A percentile compares a stretch with the other conserved stretches of the same genome.
phyloP scores from a whole-genome alignment of 2,329 filamentous ascomycete species.

The Fusarium buxicola region DNA sequence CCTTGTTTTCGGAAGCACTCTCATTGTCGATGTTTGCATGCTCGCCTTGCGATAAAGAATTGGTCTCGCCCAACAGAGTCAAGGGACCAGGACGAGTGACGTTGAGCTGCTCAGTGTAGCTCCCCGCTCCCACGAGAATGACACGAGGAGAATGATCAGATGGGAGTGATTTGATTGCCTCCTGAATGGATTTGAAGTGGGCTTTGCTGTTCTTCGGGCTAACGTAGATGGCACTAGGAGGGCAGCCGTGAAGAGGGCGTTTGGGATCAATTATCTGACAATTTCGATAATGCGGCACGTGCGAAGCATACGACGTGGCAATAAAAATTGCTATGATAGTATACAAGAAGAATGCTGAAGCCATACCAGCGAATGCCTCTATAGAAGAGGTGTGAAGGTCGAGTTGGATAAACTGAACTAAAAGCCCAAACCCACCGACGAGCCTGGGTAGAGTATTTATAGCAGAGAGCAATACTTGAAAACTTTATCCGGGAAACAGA shows the following conservation, averaged over 20 bases:
- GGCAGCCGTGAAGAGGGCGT: slow-evolving; percentile 48
- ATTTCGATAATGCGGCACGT: neutral
- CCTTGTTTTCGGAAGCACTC: slow-evolving; percentile 53
- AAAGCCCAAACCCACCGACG: no score
- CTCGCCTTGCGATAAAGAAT: slow-evolving; percentile 46
- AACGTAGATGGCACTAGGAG: slow-evolving; percentile 53
- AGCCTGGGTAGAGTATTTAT: neutral
- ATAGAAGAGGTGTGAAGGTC: neutral
- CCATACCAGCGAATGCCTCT: neutral
- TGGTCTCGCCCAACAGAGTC: slow-evolving; percentile 68
- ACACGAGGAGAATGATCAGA: slow-evolving; percentile 32
- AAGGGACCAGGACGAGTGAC: slow-evolving; percentile 70
- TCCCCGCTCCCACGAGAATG: slow-evolving; percentile 69
- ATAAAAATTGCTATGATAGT: neutral
- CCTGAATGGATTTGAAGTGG: slow-evolving; percentile 53
- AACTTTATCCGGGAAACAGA: neutral
- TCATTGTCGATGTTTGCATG: slow-evolving; percentile 59
- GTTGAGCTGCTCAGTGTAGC: slow-evolving; percentile 73
- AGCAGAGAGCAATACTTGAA: neutral
- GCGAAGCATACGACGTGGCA: neutral
- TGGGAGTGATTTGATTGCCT: slow-evolving; percentile 53
- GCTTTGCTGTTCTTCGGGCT: slow-evolving; percentile 48
- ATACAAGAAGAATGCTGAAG: neutral
- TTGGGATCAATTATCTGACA: neutral
- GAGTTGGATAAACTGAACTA: neutral